Base-by-base conservation (phyloP, 2,329 filamentous ascomycete species). In the Drechmeria coniospora region DNA sequence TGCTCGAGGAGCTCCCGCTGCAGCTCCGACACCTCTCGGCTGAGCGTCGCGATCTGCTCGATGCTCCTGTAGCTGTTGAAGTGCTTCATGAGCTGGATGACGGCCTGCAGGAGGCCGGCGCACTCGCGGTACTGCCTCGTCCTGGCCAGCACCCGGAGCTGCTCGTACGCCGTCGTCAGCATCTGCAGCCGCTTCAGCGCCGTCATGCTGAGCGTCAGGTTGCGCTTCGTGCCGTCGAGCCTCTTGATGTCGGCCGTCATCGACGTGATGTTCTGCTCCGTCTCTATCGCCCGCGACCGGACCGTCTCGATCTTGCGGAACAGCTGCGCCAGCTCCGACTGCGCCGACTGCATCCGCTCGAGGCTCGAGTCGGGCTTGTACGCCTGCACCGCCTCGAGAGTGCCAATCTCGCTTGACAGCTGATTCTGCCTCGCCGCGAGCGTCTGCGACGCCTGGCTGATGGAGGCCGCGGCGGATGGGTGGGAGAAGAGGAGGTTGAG, bases 231-330 rank as follows among this genome's bases (percentile, higher is more conserved):
- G 52, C 80, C 81, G 55, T 98, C 90, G 38, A 98, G 67, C 40
- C 87, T 76, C 61, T 98, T 98, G 52, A 98, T 98, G 47, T 98
- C 90, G 32, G 90, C 84, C 35, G 90, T 98, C 90, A 98, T 98
- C 40, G 84, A 84, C 25, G 87, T 94, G 48, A 98, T 98, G 39
- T 86, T 79, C 50, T 84, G 78, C 55, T 98, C 90, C 13, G 90
- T 95, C 61, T 86, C 75, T 42, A 92, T 71, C 21, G 90, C 90
- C 28, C 87, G 74, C 43, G 78, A 77, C 30, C 86, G 80, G 30
- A 98, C 87, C 38, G 76, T 80, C 52, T 95, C 87, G 51, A 98
- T 94, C 58, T 92, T 92, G 44, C 75, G 74, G 63, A 98, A 94
- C 21, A 98, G 73, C 41, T 79, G 76, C 12, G 79, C 79, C 36